Conservation (phyloP, 73 alveolate genomes). For the Tetrahymena malaccensis region DNA sequence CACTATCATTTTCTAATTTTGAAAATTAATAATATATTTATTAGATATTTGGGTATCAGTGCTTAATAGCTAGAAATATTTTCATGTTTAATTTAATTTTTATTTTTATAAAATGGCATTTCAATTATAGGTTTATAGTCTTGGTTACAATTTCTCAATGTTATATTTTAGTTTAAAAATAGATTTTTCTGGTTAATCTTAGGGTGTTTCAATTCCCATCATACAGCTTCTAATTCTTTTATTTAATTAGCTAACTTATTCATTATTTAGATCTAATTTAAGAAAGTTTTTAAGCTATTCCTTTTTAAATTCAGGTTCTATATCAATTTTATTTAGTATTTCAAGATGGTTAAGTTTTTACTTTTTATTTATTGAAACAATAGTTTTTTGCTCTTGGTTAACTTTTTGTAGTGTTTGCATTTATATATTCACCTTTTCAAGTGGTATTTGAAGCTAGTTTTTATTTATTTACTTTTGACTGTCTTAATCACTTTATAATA, state of each 20-base stretch:
- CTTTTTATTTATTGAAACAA: background rate
- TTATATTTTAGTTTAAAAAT: background rate
- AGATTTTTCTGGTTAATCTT: background rate
- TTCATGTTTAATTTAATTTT: no score
- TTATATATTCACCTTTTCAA: no score
- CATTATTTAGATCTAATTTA: background rate
- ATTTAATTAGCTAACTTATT: background rate
- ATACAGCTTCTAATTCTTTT: background rate
- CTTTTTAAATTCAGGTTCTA: background rate
- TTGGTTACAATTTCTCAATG: background rate
- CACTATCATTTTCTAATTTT: no score
- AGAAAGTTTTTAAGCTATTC: background rate
- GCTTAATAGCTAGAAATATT: no score
- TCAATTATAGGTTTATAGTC: background rate
- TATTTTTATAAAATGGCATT: no score
- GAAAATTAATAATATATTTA: no score
- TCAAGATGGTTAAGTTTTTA: background rate
- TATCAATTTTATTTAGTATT: background rate
- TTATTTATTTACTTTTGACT: no score
- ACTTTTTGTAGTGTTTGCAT: background rate
- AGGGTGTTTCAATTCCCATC: background rate
- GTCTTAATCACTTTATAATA: no score
- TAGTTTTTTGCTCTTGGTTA: background rate
- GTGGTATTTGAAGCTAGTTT: no score
- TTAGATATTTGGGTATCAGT: no score